Base-by-base conservation (phyloP, 106 monocot species). In the Dioscorea zingiberensis region DNA sequence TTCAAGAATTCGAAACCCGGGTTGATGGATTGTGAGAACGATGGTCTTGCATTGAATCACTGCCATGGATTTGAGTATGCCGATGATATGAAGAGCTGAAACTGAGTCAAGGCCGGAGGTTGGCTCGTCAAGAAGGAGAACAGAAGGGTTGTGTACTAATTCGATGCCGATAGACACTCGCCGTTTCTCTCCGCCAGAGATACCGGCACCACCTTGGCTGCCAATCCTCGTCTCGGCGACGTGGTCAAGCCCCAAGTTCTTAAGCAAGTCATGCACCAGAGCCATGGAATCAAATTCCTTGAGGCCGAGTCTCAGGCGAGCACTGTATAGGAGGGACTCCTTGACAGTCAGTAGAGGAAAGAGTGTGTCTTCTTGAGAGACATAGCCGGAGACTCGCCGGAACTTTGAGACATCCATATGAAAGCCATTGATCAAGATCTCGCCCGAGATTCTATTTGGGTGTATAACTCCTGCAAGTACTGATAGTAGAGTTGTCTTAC, bases 21-120 rank as follows among this genome's bases (percentile, higher is more conserved):
- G 95, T 55, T 95, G 95, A 69, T 95, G 95, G 51, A 88, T 73
- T 4, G 91, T 95, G 65, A 95, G 71, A 0, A 91, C 68, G 27
- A 95, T 54, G 3, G 95, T 95, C 73, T 88, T 91, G 29, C 81
- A 78, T 7, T 79, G 63, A 16, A 24, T n/a, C 4, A 7, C 13
- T 8, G 86, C 86, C 91, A 97, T 91, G 26, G 75, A 63, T 29
- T 85, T 88, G 45, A 97, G 81, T 44, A 83, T 73, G 14, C 67
- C 18, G 28, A 88, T 21, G 25, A 92, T 71, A 72, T 85, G 76
- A 27, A 88, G 69, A 10, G 95, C 95, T 2, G 87, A 78, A 7
- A 74, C 81, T 2, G 91, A 91, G 77, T 95, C 95, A 22, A 95
- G 77, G 21, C 95, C 95, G 5, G 95, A 88, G 2, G 95, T 95